Base-by-base conservation (phyloP, 2,329 filamentous ascomycete genomes). In the Graphium sp. region DNA sequence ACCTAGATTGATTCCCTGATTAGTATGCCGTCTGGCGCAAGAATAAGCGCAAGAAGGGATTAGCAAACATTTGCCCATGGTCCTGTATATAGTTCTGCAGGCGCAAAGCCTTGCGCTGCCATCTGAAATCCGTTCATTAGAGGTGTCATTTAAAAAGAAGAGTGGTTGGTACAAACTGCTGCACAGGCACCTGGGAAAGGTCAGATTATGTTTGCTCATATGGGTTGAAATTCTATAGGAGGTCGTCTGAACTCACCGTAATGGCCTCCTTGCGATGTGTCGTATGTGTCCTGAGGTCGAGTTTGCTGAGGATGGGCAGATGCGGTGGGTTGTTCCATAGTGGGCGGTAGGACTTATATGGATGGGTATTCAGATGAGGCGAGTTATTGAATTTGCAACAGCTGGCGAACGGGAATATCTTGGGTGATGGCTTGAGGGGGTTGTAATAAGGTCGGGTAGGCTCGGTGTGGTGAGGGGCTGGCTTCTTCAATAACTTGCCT, bases 41-140 rank as follows among this genome's bases (percentile, higher is more conserved):
- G 17, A 17, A 4, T 10, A 7, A 15, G 24, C 15, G 7, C 5
- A 17, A 24, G 19, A 4, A 11, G 26, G 14, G 10, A 14, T 20
- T 12, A 22, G 56, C 71, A 46, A 60, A 89, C 87, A 58, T 98
- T 98, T 42, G 83, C 79, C 85, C 87, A 95, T 36, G 83, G 77
- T 11, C 85, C 85, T 2, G 82, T 87, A 55, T 94, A 95, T 32
- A 93, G 70, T 52, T 94, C 85, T 25, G 83, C 76, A n/a, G 85
- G 84, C 26, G 83, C 82, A 52, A 82, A 89, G 32, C 84, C 84
- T 56, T 83, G 76, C 24, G 76, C 73, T 27, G 85, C 82, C 41
- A 94, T 76, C 80, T 89, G 51, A 24, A 35, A n/a, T 13, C 14
- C 11, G 12, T 37, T 47, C 45, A 60, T 15, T 34, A 37, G 25